Base-by-base conservation (phyloP, 2,329 filamentous ascomycete genomes). In the Aspergillus sp. region DNA sequence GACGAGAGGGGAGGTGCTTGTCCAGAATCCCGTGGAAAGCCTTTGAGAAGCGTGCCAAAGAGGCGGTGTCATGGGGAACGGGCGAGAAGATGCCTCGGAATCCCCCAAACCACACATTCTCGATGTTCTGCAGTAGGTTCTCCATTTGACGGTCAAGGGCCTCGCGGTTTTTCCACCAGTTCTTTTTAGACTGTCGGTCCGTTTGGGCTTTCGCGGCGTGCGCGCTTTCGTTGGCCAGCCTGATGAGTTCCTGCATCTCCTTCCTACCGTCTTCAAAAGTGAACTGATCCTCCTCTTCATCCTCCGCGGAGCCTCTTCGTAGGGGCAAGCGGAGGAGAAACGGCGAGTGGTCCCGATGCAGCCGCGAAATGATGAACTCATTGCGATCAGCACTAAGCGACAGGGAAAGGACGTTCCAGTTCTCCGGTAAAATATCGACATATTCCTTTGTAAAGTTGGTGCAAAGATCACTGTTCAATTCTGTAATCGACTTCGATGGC, bases 81-180 rank as follows among this genome's bases (percentile, higher is more conserved):
- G 89, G 88, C 1, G 91, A 92, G 66, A 99, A 93, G n/a, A 99
- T 87, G 14, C 93, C 92, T 52, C 86, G 88, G 79, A 99, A 99
- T 0, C 94, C 94, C 45, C 93, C 92, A 4, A 99, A 83, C 94
- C 94, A 99, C 19, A 94, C 86, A 56, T 89, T 88, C 71, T 99
- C 93, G 36, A 99, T 88, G 54, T 91, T 95, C 49, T 86, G 79
- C 1, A 99, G 78, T 9, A 99, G 81, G 47, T 89, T 86, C 56
- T 84, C 86, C 20, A 99, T 79, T 9, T 90, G 85, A 29, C 76
- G 75, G 66, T 99, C 94, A 14, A 99, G 78, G 2, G 81, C 82
- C 70, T 94, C 88, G 13, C 95, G 84, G 66, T 92, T 88, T 4
- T 82, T 83, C 92, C 94, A 99, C 94, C 94, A 99, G 44, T 86